Base-by-base conservation (phyloP, 805 yeast species). In the Brettanomyces nanus region DNA sequence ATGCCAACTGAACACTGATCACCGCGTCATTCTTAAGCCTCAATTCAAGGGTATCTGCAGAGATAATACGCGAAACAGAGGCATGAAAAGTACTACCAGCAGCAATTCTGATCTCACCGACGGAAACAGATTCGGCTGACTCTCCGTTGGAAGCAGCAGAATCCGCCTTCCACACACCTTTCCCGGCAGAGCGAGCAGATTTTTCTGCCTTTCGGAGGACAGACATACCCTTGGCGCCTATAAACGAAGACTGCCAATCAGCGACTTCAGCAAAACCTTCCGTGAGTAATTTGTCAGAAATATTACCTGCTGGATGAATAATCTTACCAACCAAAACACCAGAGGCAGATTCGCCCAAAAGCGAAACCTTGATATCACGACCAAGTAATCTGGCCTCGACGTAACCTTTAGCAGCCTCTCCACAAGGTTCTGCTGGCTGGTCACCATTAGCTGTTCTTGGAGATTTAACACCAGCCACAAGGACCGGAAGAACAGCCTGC, bases 241-340 rank as follows among this genome's bases (percentile, higher is more conserved):
- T 63, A 30, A 75, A 49, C 11, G 71, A 53, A 1, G 86, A 74
- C 54, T 86, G 95, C 86, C 90, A 80, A 55, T 85, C 95, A 19
- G 77, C 73, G 35, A 85, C 76, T 46, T 76, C 78, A 10, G 81
- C 95, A 22, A 80, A 66, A 9, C 95, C 95, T 39, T 66, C 68
- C 40, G 71, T 75, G 41, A 85, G 66, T 40, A 85, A 62, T 45
- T 74, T 73, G 46, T 77, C 82, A 41, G 81, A 75, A 48, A 85
- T 77, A 44, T 78, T 77, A 14, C 95, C 95, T 4, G 83, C 81
- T 23, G 94, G 85, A 52, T 83, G 90, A 39, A 65, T 53, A 27
- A 85, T 56, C 34, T 71, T 61, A 15, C 69, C 83, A 38, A 80
- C 63, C 6, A 80, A 71, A 20, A 77, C 70, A 9, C 83, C 85